Evolutionary conservation across 352 stramenopile genomes (phyloP).

Genomic region (Pythium monospermum): DNA sequence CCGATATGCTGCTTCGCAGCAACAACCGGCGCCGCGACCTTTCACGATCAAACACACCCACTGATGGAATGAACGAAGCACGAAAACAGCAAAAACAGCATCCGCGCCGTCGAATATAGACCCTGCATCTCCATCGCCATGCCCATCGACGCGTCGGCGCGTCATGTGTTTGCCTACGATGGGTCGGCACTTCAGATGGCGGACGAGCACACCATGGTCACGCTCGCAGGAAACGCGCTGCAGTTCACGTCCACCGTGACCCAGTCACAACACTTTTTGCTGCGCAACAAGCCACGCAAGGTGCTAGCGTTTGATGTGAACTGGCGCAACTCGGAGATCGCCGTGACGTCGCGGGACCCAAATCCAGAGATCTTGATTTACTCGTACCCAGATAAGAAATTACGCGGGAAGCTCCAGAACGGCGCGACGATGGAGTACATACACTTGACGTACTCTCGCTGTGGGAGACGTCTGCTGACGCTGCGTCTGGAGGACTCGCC

Average conservation of each 20-base stretch:
- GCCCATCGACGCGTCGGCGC: conserved; percentile 51
- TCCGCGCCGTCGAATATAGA: too few relatives aligned
- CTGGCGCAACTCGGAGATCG: conserved; percentile 48
- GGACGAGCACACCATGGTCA: conserved; percentile 65
- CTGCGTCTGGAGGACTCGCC: conserved; percentile 25
- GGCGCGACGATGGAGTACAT: conserved; percentile 54
- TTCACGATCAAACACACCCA: too few relatives aligned
- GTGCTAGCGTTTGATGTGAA: conserved; percentile 66
- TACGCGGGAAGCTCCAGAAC: conserved; percentile 41
- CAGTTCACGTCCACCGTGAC: conserved; percentile 64
- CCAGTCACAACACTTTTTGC: conserved; percentile 58
- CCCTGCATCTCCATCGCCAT: conserved; percentile 11
- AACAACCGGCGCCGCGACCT: too few relatives aligned
- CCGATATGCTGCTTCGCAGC: too few relatives aligned
- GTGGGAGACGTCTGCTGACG: conserved; percentile 49
- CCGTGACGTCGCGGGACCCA: conserved; percentile 45
- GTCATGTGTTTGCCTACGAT: conserved; percentile 64
- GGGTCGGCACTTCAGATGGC: conserved; percentile 49
- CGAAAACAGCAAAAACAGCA: too few relatives aligned
- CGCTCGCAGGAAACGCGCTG: conserved; percentile 53
- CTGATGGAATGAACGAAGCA: too few relatives aligned
- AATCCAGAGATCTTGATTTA: conserved; percentile 56
- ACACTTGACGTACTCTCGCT: conserved; percentile 62
- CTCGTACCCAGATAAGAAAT: conserved; percentile 76
- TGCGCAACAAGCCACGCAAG: conserved; percentile 42